phyloP scores from a whole-genome alignment of 1,284 basidiomycete genomes.

The Vanrija humicola region DNA sequence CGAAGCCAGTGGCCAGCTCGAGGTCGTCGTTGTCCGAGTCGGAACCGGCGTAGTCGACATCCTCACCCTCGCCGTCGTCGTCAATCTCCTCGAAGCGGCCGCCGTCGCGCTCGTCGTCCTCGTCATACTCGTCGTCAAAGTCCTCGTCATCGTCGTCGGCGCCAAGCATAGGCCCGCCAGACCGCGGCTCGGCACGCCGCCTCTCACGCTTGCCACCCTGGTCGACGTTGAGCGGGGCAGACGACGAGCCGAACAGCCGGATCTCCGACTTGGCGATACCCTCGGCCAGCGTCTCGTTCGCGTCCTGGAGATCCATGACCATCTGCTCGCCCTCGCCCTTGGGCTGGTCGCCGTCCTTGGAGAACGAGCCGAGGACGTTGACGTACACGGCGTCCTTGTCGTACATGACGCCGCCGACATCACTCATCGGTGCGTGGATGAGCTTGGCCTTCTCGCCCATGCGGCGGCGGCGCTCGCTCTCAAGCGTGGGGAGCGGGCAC shows the following conservation, averaged over 20 bases:
- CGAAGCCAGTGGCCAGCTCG: constrained; percentile 43
- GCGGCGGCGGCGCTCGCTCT: constrained; percentile 87
- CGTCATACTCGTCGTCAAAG: constrained; percentile 42
- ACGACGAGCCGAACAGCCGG: constrained; percentile 77
- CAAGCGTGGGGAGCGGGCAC: constrained; percentile 86
- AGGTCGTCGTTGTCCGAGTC: constrained; percentile 58
- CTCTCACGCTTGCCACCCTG: constrained; percentile 22
- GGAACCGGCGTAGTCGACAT: constrained; percentile 69
- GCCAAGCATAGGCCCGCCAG: constrained; percentile 41
- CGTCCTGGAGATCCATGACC: constrained; percentile 95
- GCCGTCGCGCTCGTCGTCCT: constrained; percentile 24
- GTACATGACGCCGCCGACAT: constrained; percentile 93
- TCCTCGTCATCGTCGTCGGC: constrained; percentile 41
- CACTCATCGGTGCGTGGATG: constrained; percentile 97
- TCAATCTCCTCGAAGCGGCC: constrained; percentile 43
- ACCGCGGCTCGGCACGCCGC: constrained; percentile 36
- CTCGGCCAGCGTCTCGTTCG: constrained; percentile 74
- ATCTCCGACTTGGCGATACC: constrained; percentile 76
- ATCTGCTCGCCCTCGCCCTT: constrained; percentile 93
- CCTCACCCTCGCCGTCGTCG: constrained; percentile 35
- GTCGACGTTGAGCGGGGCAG: constrained; percentile 54
- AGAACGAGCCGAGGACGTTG: constrained; percentile 92
- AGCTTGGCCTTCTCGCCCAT: constrained; percentile 94
- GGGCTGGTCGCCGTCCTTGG: constrained; percentile 56
- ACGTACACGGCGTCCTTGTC: constrained; percentile 99